Percentiles rank a stretch among this genome's conserved stretches.
Evolutionary conservation across 192 early-diverging fungal genomes (phyloP).

Genomic region (Mortierella alpina): DNA sequence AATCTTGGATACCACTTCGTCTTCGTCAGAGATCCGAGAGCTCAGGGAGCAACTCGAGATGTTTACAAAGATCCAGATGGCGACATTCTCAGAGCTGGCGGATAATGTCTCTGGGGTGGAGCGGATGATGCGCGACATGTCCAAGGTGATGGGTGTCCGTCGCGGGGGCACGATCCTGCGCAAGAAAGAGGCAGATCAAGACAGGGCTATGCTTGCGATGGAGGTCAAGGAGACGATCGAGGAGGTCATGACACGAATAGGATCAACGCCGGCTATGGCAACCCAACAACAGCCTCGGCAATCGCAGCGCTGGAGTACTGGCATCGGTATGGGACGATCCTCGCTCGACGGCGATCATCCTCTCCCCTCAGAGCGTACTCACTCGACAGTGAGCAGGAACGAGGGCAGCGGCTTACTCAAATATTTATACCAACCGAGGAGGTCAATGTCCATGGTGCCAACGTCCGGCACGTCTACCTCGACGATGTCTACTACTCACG

Average conservation of each 20-base stretch:
- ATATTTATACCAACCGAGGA: no score
- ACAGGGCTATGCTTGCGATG: slow-evolving; percentile 33
- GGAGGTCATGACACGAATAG: slow-evolving; percentile 28
- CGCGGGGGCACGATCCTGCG: slow-evolving; percentile 38
- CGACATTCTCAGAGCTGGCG: slow-evolving; percentile 42
- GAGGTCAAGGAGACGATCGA: slow-evolving; percentile 49
- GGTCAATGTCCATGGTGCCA: no score
- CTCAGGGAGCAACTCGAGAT: slow-evolving; percentile 46
- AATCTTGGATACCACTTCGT: neutral
- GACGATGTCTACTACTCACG: no score
- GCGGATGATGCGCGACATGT: slow-evolving; percentile 53
- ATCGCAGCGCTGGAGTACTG: neutral
- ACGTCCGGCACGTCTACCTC: no score
- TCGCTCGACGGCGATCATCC: neutral
- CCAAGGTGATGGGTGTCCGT: slow-evolving; percentile 42
- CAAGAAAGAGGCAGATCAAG: slow-evolving; percentile 37
- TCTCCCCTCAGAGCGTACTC: no score
- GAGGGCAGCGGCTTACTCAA: no score
- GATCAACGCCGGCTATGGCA: neutral
- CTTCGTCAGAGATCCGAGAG: slow-evolving; percentile 17
- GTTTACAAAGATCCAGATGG: slow-evolving; percentile 50
- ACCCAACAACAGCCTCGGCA: neutral
- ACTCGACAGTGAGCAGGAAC: no score
- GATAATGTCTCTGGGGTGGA: slow-evolving; percentile 47
- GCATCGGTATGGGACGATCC: neutral